Evolutionary conservation across 768 basidiomycete genomes (phyloP), one percentile per base, ranked within the genome.

Genomic region (Boletus sp.): DNA sequence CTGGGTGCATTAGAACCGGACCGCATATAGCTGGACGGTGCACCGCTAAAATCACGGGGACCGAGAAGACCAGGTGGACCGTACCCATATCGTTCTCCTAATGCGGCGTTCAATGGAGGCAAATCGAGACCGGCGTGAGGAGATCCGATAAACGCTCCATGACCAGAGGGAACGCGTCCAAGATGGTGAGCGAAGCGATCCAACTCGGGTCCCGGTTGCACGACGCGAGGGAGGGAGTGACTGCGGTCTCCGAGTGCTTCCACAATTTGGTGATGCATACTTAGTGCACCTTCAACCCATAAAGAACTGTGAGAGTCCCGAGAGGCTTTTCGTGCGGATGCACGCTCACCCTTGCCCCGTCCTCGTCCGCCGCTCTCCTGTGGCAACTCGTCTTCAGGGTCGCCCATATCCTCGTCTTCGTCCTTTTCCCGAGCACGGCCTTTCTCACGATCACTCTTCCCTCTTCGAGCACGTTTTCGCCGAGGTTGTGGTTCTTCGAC

Each of bases 1-100:
- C 85, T 89, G 6, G 88, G 88, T 28, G 83, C 84, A 59, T 81
- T 78, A 47, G 83, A 86, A 55, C 84, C 78, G 24, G 86, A 82
- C 63, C 86, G 79, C 62, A 86, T 75, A 71, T 87, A 87, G 68
- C 83, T 81, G 50, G 80, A 75, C 45, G 76, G 76, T 56, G 78
- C 75, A 61, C 71, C 75, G 52, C 73, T 55, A 54, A 70, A 75
- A 60, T 73, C 70, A 53, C 69, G 71, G 20, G 59, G 56, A 55
- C 67, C 61, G 39, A 73, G 63, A 53, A 74, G 64, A 52, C 71
- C 71, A 47, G 70, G 66, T 39, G 62, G 65, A 59, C 74, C 70
- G 55, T 80, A 71, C 55, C 74, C 76, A 42, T 73, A 74, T 56
- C 71, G 67, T 24, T 72, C 72, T 41, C 71, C 67, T 30, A 78